These are phyloP conservation scores for Aspergillus sclerotiicarbonarius DNA, from an alignment of 495 filamentous ascomycete species.

Conservation along the genomic window DNA sequence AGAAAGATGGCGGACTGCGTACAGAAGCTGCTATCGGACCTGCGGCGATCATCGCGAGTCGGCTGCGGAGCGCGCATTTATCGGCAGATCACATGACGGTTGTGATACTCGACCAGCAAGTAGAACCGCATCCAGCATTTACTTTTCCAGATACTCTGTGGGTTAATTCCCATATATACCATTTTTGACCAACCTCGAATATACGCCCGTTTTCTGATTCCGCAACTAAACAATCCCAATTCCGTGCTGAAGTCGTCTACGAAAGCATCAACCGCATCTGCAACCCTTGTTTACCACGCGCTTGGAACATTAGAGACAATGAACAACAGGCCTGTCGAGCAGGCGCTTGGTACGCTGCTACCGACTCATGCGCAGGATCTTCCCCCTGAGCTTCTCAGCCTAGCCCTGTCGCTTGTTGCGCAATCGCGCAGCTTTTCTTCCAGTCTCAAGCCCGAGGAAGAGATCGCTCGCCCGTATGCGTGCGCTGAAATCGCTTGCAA, in stretches of 20 bases:
- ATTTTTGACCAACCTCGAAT: neutral
- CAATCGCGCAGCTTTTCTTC: conserved; percentile 80
- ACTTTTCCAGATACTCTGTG: neutral
- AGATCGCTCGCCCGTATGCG: conserved; percentile 80
- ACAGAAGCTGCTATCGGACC: neutral
- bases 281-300: neutral
- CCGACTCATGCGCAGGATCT: conserved; percentile 72
- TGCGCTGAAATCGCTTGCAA: conserved; percentile 93
- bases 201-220: neutral
- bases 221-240: neutral
- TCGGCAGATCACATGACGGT: conserved; percentile 18
- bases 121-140: neutral
- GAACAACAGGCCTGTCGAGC: conserved; percentile 67
- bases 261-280: neutral
- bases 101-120: neutral
- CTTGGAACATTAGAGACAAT: conserved; percentile 19
- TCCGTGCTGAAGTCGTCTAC: neutral
- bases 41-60: conserved; percentile 1
- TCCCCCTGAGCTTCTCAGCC: conserved; percentile 70
- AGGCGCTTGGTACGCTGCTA: conserved; percentile 70
- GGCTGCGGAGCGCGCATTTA: neutral
- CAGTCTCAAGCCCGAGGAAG: conserved; percentile 81
- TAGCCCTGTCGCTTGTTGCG: conserved; percentile 77
- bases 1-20: neutral
- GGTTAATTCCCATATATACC: neutral